Evolutionary conservation across 140 eudicot species (phyloP).

Genomic region (Oenanthe javanica): DNA sequence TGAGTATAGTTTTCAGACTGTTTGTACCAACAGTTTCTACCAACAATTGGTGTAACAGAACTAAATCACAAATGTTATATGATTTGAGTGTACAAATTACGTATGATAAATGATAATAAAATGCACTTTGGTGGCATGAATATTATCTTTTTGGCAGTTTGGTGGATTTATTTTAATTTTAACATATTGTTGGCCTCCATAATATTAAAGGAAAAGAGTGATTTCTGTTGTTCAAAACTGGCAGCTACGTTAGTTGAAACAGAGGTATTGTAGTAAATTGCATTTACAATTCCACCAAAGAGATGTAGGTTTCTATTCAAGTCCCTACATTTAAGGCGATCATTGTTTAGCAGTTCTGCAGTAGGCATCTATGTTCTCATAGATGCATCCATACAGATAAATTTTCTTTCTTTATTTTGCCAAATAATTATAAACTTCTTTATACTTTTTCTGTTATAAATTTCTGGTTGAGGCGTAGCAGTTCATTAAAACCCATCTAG

Average conservation of each 20-base stretch:
- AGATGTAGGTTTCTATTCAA: no score
- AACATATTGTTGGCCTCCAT: background rate
- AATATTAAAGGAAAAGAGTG: background rate
- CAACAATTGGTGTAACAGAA: background rate
- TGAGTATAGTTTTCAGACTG: background rate
- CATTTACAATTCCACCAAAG: no score
- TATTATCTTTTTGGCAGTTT: background rate
- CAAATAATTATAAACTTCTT: no score
- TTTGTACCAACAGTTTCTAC: background rate
- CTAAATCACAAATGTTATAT: background rate
- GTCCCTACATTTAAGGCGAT: no score
- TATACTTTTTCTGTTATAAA: background rate
- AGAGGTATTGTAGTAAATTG: no score
- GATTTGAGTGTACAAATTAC: background rate
- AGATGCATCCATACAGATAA: background rate
- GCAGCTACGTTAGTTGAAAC: background rate
- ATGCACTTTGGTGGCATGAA: background rate
- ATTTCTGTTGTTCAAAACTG: background rate
- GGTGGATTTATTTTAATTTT: background rate
- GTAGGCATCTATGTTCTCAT: no score
- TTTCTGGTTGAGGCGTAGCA: constrained; percentile 35
- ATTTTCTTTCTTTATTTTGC: no score
- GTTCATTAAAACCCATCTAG: constrained; percentile 29
- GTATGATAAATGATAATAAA: background rate
- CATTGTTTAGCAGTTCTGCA: background rate